Base-by-base conservation (phyloP, 192 early-diverging fungal species). In the Linnemannia zychae region DNA sequence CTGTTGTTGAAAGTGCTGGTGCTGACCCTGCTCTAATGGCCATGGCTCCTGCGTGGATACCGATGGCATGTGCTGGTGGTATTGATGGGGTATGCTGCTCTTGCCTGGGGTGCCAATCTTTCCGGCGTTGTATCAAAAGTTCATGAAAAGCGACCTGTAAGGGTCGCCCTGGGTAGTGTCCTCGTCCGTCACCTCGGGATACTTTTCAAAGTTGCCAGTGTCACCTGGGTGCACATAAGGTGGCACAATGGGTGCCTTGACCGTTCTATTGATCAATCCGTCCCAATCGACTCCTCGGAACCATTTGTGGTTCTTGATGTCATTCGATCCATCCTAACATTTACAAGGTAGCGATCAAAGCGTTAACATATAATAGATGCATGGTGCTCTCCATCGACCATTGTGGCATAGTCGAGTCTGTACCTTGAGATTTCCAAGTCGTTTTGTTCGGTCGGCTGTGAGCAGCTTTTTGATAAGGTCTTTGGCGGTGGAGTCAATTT, bases 161-260 rank as follows among this genome's bases (percentile, higher is more conserved):
- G 97, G 96, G 89, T 98, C 96, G 24, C 82, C 86, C 31, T 87
- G 68, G 37, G 65, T 67, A 60, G 89, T 84, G 38, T 93, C 92
- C 53, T 94, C 93, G 53, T 94, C 91, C 31, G 88, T 87, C 18
- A 93, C 90, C 83, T 99, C 97, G 36, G 97, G 96, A 89, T 99
- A 99, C 87, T 93, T 95, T 91, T 99, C 98, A 92, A 99, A 99
- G 88, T 99, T 98, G 79, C 97, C 92, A 11, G 98, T 97, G 87
- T 99, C 98, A 49, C 98, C 98, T 18, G 97, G 95, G 77, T 95
- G 94, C 37, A 93, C 90, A 86, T 94, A 94, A 22, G 92, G 92
- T 74, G 98, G 98, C 63, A 97, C 91, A 71, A 99, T 98, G 11
- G 98, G 98, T 68, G 97, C 92, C 67, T 82, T 90, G n/a, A 98